Base-by-base conservation (phyloP, 331 rosid species). In the Malus hybrid region DNA sequence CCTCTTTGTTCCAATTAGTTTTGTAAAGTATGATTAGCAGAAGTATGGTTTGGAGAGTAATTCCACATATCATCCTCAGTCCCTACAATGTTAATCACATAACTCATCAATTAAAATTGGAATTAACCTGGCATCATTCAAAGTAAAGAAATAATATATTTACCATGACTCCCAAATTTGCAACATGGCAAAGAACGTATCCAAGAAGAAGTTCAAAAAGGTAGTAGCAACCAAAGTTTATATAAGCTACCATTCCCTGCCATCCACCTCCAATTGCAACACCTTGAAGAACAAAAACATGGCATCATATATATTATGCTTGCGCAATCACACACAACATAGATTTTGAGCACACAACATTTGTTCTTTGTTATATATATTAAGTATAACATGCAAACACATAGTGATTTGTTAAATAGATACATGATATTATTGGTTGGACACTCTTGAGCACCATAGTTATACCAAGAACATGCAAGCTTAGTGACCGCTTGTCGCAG, bases 211-310 rank as follows among this genome's bases (percentile, higher is more conserved):
- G 84, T n/a, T 89, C 96, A 75, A 93, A 87, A 67, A 83, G 55
- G 79, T 91, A 91, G 76, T 93, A 93, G 56, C 86, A 81, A 70
- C 93, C 96, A 32, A 91, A 46, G 78, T 93, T 91, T 77, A 93
- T 87, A 71, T 87, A 93, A 73, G 97, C 93, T 67, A 93, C 98
- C 73, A 80, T 73, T 56, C 86, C 85, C 73, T 91, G 93, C 97
- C 97, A 91, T 28, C 98, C 98, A 50, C 92, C 96, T 81, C 97
- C 98, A 77, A 93, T 39, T 31, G 98, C 98, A 83, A 93, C 97
- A 19, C 98, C 98, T 93, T 67, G 39, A 84, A 74, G 36, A 82
- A 73, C 68, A 57, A 60, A 7, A 33, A 22, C 44, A 10, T n/a
- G 55, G 67, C 55, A 55, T 71, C 31, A n/a, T 36, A n/a, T 10